These are phyloP conservation scores for Penicillium egyptiacum DNA, from an alignment of 495 filamentous ascomycete genomes.

Conservation along the genomic window DNA sequence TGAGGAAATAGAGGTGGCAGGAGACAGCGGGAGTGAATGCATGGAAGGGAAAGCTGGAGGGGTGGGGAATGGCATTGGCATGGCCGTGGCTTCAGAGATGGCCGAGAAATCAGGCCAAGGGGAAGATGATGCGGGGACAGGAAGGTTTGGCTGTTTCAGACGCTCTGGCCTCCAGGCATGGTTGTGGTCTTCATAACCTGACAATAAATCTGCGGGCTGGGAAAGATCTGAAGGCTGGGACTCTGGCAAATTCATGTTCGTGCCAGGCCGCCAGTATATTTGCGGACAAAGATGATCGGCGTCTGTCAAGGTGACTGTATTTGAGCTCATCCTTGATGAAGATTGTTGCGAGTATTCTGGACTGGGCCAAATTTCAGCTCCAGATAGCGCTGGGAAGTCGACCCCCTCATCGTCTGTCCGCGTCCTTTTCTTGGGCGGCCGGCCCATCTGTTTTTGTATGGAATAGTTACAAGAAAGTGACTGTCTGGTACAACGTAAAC, in stretches of 20 bases:
- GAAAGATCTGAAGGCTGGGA: slow-evolving; percentile 24
- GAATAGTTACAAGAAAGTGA: slow-evolving; percentile 46
- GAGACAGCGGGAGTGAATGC: slow-evolving; percentile 29
- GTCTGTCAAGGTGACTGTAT: slow-evolving; percentile 15
- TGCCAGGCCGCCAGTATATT: slow-evolving; percentile 24
- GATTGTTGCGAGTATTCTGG: slow-evolving; percentile 22
- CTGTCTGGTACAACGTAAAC: slow-evolving; percentile 45
- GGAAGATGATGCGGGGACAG: slow-evolving; percentile 33
- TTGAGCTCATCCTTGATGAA: slow-evolving; percentile 12
- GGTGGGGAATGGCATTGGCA: slow-evolving; percentile 33
- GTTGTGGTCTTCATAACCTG: slow-evolving; percentile 31
- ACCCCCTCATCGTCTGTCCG: slow-evolving; percentile 34
- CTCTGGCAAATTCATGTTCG: slow-evolving; percentile 9
- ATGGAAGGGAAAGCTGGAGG: slow-evolving; percentile 28
- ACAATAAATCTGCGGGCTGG: slow-evolving; percentile 23
- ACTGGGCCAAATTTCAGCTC: slow-evolving; percentile 29
- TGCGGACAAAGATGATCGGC: slow-evolving; percentile 30
- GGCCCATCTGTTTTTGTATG: slow-evolving; percentile 50
- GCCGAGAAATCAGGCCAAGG: slow-evolving; percentile 50
- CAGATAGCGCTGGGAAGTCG: slow-evolving; percentile 16
- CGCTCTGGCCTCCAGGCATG: slow-evolving; percentile 32
- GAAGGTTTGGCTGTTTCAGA: slow-evolving; percentile 24
- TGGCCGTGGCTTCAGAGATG: slow-evolving; percentile 39
- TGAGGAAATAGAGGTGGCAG: slow-evolving; percentile 25
- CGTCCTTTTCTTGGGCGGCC: slow-evolving; percentile 46